Conservation (phyloP, 306 rosid species). For the Luffa aegyptiaca region DNA sequence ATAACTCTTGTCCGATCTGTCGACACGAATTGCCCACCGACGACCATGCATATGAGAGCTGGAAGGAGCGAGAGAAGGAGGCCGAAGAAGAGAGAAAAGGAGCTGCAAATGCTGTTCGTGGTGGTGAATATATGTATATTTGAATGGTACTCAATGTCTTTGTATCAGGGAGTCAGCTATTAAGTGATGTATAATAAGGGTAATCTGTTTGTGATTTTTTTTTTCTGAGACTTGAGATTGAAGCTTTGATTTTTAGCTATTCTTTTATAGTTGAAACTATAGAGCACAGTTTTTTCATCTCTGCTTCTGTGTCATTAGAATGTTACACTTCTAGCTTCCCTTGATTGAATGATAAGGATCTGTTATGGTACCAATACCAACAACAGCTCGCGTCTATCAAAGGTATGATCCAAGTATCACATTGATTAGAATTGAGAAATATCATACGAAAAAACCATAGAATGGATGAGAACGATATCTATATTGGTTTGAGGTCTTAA, state of each 20-base stretch:
- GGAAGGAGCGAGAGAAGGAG: slow-evolving; percentile 95
- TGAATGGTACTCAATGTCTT: slow-evolving; percentile 16
- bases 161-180: not conserved
- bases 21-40: slow-evolving; percentile 84
- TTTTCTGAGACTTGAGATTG: not conserved
- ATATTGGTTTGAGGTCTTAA: too few relatives aligned
- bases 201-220: not conserved
- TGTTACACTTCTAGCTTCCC: not conserved
- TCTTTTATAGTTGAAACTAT: not conserved
- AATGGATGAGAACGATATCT: too few relatives aligned
- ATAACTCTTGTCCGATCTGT: slow-evolving; percentile 85
- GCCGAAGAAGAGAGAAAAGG: slow-evolving; percentile 95
- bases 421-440: too few relatives aligned
- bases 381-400: not conserved
- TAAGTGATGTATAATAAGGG: not conserved
- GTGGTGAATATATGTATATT: slow-evolving; percentile 95
- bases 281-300: not conserved
- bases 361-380: not conserved
- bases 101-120: slow-evolving; percentile 83
- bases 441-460: too few relatives aligned
- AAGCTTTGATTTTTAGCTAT: not conserved
- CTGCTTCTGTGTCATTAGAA: not conserved
- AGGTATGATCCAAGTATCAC: too few relatives aligned
- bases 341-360: not conserved
- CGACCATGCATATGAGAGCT: slow-evolving; percentile 80